phyloP scores from a whole-genome alignment of 176 grass and related monocot genomes.

The Hordeum marinum region DNA sequence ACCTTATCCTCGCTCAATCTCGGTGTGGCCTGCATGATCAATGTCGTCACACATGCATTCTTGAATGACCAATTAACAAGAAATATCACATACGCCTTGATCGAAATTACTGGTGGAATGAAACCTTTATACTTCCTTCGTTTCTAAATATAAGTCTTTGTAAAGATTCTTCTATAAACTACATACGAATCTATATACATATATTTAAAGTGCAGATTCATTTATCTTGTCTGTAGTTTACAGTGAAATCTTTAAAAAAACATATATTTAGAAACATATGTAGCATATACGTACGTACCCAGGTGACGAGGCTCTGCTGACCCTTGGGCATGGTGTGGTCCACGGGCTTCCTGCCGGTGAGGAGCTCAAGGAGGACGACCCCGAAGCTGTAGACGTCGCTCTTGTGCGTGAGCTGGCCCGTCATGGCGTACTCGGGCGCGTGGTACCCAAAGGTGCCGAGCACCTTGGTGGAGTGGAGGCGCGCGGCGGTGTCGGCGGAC shows the following conservation, averaged over 20 bases:
- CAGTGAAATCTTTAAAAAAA: no score
- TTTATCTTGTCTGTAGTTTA: no score
- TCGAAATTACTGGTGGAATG: not conserved
- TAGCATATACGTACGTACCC: conserved; percentile 46
- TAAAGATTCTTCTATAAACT: no score
- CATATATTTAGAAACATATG: no score
- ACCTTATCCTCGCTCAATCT: conserved; percentile 97
- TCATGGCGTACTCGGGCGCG: conserved; percentile 96
- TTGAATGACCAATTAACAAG: no score
- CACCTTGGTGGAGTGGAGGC: conserved; percentile 93
- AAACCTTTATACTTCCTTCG: no score
- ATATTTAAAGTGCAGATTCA: no score
- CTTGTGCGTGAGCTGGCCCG: conserved; percentile 75
- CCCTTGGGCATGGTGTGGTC: conserved; percentile 98
- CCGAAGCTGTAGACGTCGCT: conserved; percentile 96
- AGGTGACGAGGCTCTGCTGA: conserved; percentile 93
- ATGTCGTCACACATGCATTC: not conserved
- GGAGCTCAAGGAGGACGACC: conserved; percentile 76
- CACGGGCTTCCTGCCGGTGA: conserved; percentile 92
- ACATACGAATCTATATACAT: no score
- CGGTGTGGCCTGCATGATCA: conserved; percentile 59
- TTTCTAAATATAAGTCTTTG: no score
- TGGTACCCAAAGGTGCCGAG: conserved; percentile 97
- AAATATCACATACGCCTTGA: not conserved
- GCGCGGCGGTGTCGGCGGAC: conserved; percentile 77